phyloP scores from a whole-genome alignment of 306 rosid species.

The Purshia tridentata region DNA sequence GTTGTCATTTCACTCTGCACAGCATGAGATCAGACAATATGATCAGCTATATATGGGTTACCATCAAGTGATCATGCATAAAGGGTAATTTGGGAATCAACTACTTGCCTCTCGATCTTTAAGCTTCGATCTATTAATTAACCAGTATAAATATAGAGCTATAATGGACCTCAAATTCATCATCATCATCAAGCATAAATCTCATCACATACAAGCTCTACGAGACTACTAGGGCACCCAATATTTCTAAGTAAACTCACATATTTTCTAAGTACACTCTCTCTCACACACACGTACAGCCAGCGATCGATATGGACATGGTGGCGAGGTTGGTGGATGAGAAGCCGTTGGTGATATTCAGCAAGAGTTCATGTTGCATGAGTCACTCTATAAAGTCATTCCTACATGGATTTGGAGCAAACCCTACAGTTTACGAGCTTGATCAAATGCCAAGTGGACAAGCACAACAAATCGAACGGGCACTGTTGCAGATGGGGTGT shows the following conservation, averaged over 20 bases:
- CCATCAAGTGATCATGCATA: not conserved
- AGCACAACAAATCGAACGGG: constrained; percentile 59
- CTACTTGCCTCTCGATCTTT: not conserved
- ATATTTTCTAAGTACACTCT: not conserved
- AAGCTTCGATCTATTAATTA: not conserved
- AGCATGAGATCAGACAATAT: not conserved
- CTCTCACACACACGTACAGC: too few species aligned
- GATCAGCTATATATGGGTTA: not conserved
- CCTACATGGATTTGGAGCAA: constrained; percentile 62
- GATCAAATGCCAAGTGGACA: constrained; percentile 59
- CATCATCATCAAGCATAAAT: constrained; percentile 15
- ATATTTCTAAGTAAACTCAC: not conserved
- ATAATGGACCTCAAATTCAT: not conserved
- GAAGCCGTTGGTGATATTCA: constrained; percentile 78
- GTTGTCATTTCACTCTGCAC: not conserved
- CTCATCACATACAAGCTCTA: not conserved
- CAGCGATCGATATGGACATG: constrained; percentile 30
- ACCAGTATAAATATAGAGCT: constrained; percentile 4
- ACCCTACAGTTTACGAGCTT: constrained; percentile 64
- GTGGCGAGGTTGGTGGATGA: constrained; percentile 54
- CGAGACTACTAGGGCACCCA: not conserved
- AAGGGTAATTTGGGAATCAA: constrained; percentile 3
- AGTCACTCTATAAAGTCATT: constrained; percentile 68
- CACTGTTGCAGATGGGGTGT: constrained; percentile 57
- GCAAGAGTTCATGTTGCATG: constrained; percentile 66